Conservation (phyloP, 208 protist species). For the Trypanosoma brucei region DNA sequence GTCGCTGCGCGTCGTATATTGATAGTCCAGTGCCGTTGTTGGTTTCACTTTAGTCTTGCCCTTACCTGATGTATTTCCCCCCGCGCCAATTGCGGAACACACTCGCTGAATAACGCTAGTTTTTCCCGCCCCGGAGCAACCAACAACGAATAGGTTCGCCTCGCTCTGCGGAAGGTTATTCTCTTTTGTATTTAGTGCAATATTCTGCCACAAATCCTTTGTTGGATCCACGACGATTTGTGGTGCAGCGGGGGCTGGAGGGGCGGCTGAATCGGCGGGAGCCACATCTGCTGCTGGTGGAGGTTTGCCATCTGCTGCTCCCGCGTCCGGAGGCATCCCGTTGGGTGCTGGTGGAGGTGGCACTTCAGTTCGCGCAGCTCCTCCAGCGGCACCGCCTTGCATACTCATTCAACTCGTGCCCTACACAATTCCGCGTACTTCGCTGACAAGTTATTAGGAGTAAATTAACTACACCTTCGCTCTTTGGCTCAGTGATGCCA, state of each 20-base stretch:
- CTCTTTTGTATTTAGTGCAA: conserved; percentile 72
- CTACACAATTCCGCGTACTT: no score
- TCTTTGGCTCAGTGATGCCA: no score
- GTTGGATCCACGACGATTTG: conserved; percentile 65
- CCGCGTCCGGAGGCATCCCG: background rate
- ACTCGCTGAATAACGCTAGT: conserved; percentile 76
- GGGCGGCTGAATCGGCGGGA: no score
- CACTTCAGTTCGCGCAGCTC: background rate
- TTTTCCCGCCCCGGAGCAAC: conserved; percentile 68
- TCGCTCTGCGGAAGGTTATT: conserved; percentile 52
- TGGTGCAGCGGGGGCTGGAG: conserved; percentile 11
- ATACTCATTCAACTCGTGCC: background rate
- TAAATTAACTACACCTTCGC: no score
- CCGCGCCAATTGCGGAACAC: conserved; percentile 45
- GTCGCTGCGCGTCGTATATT: conserved; percentile 71
- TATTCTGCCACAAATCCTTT: conserved; percentile 89
- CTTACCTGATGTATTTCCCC: conserved; percentile 22
- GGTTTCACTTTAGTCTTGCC: conserved; percentile 49
- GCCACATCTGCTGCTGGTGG: background rate
- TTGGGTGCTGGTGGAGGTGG: no score
- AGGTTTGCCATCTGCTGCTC: background rate
- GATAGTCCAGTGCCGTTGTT: conserved; percentile 89
- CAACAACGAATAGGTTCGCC: conserved; percentile 69
- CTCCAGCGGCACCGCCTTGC: background rate
- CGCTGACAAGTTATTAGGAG: no score